phyloP scores from a whole-genome alignment of 2,329 filamentous ascomycete species.

The Phialocephala subalpina region DNA sequence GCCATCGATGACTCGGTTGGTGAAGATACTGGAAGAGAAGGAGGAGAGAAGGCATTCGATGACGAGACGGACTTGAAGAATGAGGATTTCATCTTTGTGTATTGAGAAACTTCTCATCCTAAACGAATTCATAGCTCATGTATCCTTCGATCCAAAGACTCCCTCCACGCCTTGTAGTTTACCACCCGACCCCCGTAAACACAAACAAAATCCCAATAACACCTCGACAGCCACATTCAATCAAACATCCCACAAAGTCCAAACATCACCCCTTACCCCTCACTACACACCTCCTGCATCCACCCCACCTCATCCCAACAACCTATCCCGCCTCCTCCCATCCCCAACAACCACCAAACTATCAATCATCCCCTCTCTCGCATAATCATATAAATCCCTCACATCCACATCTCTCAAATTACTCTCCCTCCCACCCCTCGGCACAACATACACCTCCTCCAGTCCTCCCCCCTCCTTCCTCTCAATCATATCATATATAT shows the following conservation, averaged over 20 bases:
- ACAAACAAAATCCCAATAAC: no score
- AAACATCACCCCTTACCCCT: no score
- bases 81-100: constrained; percentile 69
- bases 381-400: neutral
- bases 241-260: no score
- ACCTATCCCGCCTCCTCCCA: neutral
- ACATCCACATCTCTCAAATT: neutral
- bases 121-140: neutral
- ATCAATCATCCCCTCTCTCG: neutral
- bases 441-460: no score
- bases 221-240: no score
- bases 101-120: constrained; percentile 18
- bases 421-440: neutral
- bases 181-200: neutral
- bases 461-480: neutral
- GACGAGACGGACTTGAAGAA: constrained; percentile 69
- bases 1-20: constrained; percentile 46
- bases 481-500: neutral
- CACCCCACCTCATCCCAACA: neutral
- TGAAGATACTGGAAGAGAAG: constrained; percentile 33
- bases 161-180: neutral
- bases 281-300: no score
- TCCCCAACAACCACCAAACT: neutral
- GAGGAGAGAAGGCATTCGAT: constrained; percentile 59
- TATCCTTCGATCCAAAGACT: neutral